These are phyloP conservation scores for Paspalum vaginatum DNA, from an alignment of 176 grass and related monocot genomes.

Conservation along the genomic window DNA sequence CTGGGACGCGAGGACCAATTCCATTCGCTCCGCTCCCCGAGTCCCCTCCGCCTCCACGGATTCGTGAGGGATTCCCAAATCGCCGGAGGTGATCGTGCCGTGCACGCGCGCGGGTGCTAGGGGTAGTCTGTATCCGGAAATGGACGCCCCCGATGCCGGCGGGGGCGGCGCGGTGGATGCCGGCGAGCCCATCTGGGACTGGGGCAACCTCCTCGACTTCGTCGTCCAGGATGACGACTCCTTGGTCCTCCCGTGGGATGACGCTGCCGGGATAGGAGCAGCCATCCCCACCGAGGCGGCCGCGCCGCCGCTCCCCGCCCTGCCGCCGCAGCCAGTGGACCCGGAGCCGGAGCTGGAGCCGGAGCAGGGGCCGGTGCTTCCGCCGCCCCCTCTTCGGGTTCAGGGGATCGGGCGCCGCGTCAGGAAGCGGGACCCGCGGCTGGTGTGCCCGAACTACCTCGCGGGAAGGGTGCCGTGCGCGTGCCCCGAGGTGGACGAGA, in stretches of 20 bases:
- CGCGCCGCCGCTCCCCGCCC: background rate
- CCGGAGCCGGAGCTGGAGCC: slow-evolving; percentile 6
- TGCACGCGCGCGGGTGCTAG: background rate
- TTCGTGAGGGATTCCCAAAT: slow-evolving; percentile 21
- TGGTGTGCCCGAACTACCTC: slow-evolving; percentile 92
- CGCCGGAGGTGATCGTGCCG: slow-evolving; percentile 30
- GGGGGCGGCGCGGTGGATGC: slow-evolving; percentile 28
- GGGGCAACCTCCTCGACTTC: slow-evolving; percentile 82
- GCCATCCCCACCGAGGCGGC: slow-evolving; percentile 2
- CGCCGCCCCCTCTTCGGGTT: background rate
- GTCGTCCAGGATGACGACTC: slow-evolving; percentile 55
- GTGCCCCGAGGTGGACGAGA: slow-evolving; percentile 89
- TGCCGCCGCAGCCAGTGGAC: background rate
- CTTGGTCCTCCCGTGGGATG: slow-evolving; percentile 59
- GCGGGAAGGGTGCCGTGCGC: slow-evolving; percentile 85
- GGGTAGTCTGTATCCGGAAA: slow-evolving; percentile 11
- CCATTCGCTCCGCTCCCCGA: background rate
- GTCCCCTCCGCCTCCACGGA: background rate
- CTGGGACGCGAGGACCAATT: slow-evolving; percentile 14
- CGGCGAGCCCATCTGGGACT: slow-evolving; percentile 61
- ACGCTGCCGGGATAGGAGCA: slow-evolving; percentile 9
- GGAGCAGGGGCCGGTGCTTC: background rate
- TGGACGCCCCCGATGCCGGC: slow-evolving; percentile 46
- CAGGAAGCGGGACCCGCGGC: slow-evolving; percentile 85
- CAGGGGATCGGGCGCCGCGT: slow-evolving; percentile 49